A percentile compares a stretch with the other conserved stretches of the same genome.
These are phyloP conservation scores for Tarenaya hassleriana DNA, from an alignment of 345 rosid species.

Conservation along the genomic window DNA sequence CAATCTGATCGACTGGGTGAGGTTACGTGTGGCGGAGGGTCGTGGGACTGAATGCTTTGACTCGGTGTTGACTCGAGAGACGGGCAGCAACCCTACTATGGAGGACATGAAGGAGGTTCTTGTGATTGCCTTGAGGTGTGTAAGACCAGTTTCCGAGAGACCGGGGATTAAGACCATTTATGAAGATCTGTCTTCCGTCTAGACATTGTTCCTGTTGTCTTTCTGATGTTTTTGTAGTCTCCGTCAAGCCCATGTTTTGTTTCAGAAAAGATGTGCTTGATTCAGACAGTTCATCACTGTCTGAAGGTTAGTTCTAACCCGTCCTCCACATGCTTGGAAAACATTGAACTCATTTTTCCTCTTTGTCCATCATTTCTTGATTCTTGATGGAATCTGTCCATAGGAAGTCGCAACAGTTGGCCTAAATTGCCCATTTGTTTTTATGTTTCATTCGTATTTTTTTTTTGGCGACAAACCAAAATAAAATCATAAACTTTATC, in stretches of 20 bases:
- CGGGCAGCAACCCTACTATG: slow-evolving; percentile 41
- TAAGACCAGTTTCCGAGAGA: slow-evolving; percentile 78
- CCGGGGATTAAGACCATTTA: slow-evolving; percentile 94
- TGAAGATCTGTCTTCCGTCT: slow-evolving; percentile 94
- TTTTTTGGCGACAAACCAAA: too few relatives aligned
- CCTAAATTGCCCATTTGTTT: too few relatives aligned
- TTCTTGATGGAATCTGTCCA: too few relatives aligned
- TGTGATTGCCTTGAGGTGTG: slow-evolving; percentile 73
- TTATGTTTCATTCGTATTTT: too few relatives aligned
- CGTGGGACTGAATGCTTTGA: slow-evolving; percentile 67
- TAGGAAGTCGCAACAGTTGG: too few relatives aligned
- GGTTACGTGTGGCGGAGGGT: slow-evolving; percentile 53
- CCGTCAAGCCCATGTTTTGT: background rate
- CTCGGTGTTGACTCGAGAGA: slow-evolving; percentile 46
- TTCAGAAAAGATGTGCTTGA: too few relatives aligned
- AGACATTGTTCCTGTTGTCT: slow-evolving; percentile 19
- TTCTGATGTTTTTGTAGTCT: slow-evolving; percentile 13
- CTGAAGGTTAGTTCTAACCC: too few relatives aligned
- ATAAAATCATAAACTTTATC: too few relatives aligned
- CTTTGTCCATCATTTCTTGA: too few relatives aligned
- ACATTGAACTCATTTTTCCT: too few relatives aligned
- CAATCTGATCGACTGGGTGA: slow-evolving; percentile 82
- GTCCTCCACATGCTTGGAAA: too few relatives aligned
- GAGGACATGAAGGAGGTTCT: slow-evolving; percentile 93
- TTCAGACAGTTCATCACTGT: too few relatives aligned